Base-by-base conservation (phyloP, 352 stramenopile species). In the Chrysophaeum taylorii region DNA sequence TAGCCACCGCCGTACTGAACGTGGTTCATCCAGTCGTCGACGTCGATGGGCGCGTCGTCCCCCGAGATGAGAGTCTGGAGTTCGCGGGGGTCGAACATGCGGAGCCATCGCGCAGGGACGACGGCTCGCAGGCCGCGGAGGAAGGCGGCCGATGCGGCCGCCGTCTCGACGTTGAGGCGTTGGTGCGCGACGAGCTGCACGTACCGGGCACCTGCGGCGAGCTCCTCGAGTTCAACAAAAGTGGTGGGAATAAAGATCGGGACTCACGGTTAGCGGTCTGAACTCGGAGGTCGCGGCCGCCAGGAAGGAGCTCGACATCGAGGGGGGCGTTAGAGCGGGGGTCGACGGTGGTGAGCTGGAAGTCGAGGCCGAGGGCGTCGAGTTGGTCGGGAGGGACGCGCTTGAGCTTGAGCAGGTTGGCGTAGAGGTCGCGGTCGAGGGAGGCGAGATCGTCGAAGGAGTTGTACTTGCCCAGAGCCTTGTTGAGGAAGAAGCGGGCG, bases 41-140 rank as follows among this genome's bases (percentile, higher is more conserved):
- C 82, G 75, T 97, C 88, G 68, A 98, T 93, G 5, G 83, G 86
- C 42, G 82, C 87, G 53, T 90, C 84, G 71, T 89, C 85, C n/a
- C 92, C 93, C 35, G 83, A 92, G 61, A 98, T 96, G 2, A 98
- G 82, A 71, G 94, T 92, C 79, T 98, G 93, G 38, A 98, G 80
- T 80, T 98, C 93, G 23, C 89, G 87, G 36, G 94, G 86, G 36
- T 92, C 94, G 77, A 98, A 98, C 64, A 98, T 84, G 64, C 92
- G 83, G 14, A 98, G 83, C 91, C 90, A 97, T 0, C 81, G 79
- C 37, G 87, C 78, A 25, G 92, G 87, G 42, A 98, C 94, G 50
- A 98, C 79, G 71, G 97, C 90, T 4, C 85, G 83, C 62, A 98
- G 89, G 15, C 94, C 94, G 35, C 80, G 66, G 1, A 96, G 79